Evolutionary conservation across 1,139 yeast genomes (phyloP).

Genomic region (Lodderomyces parapsilosis): DNA sequence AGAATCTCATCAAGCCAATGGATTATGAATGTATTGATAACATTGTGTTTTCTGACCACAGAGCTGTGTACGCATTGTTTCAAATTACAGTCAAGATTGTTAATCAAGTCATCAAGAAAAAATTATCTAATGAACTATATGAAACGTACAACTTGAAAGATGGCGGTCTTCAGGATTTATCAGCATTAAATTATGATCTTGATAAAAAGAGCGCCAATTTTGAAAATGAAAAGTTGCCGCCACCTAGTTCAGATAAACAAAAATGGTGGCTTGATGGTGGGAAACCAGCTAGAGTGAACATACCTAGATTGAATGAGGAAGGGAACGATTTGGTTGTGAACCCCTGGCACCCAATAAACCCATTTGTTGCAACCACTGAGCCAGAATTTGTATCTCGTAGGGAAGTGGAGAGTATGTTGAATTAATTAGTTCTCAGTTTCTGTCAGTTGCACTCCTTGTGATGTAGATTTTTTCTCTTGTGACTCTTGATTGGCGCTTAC

Average conservation of each 20-base stretch:
- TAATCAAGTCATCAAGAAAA: slow-evolving; percentile 60
- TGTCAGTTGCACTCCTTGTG: too few relatives aligned
- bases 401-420: slow-evolving; percentile 11
- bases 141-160: slow-evolving; percentile 47
- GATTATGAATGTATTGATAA: slow-evolving; percentile 62
- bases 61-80: slow-evolving; percentile 86
- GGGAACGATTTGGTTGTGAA: slow-evolving; percentile 49
- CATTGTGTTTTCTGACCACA: slow-evolving; percentile 81
- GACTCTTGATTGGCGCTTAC: too few relatives aligned
- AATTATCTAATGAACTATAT: slow-evolving; percentile 61
- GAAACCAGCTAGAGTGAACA: slow-evolving; percentile 64
- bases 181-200: slow-evolving; percentile 26
- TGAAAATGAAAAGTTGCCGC: slow-evolving; percentile 55
- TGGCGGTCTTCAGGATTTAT: slow-evolving; percentile 41
- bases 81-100: slow-evolving; percentile 65
- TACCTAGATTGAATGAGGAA: slow-evolving; percentile 36
- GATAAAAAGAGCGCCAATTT: slow-evolving; percentile 17
- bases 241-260: slow-evolving; percentile 78
- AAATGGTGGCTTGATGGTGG: slow-evolving; percentile 95
- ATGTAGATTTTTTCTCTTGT: neutral
- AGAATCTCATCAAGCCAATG: slow-evolving; percentile 59
- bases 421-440: too few relatives aligned
- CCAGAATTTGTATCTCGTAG: slow-evolving; percentile 31
- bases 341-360: slow-evolving; percentile 67
- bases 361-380: slow-evolving; percentile 49